phyloP scores from a whole-genome alignment of 108 stramenopile genomes.

The Stephanodiscus minutulus region DNA sequence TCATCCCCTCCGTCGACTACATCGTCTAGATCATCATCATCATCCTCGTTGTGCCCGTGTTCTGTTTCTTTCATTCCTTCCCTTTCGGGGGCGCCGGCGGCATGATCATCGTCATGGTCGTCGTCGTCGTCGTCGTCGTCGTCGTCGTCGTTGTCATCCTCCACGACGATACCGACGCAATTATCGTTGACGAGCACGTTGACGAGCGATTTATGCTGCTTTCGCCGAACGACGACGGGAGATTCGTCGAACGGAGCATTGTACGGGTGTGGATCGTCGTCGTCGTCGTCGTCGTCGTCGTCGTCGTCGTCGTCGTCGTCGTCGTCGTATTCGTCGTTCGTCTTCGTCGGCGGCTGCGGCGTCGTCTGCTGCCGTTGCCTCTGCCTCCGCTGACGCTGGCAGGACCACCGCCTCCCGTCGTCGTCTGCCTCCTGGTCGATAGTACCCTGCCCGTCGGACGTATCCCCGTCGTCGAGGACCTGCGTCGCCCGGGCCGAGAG shows the following conservation, averaged over 20 bases:
- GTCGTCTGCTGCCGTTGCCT: background rate
- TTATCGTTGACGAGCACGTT: background rate
- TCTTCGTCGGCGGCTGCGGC: background rate
- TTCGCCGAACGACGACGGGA: background rate
- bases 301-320: slow-evolving; percentile 4
- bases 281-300: slow-evolving; percentile 1
- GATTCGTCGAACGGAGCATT: too few species aligned
- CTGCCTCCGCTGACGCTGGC: background rate
- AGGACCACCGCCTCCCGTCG: too few species aligned
- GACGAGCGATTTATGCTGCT: background rate
- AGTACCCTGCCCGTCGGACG: background rate
- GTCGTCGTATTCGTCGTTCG: background rate
- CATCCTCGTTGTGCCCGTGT: background rate
- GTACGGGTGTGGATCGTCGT: too few species aligned
- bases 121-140: background rate
- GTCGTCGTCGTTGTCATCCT: background rate
- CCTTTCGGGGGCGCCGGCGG: too few species aligned
- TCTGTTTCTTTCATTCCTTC: too few species aligned
- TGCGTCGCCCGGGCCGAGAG: background rate
- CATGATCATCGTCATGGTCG: too few species aligned
- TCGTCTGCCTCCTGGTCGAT: too few species aligned
- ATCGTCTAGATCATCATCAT: background rate
- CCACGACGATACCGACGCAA: background rate
- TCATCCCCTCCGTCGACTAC: background rate
- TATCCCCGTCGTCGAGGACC: background rate